Evolutionary conservation across 768 basidiomycete genomes (phyloP).

Genomic region (Rhizopogon vinicolor): DNA sequence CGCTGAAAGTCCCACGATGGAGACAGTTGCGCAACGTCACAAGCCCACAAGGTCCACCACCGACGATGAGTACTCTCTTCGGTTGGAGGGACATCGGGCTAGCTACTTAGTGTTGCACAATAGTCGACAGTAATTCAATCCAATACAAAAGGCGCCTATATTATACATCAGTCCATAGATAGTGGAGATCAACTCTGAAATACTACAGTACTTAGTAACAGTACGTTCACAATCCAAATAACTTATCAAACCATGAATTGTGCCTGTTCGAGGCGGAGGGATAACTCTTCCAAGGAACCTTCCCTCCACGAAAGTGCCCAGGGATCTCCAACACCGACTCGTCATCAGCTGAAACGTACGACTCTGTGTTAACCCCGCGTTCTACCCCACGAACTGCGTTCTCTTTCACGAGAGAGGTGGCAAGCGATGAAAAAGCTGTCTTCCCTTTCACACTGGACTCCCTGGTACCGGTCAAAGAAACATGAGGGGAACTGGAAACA

Average conservation of each 20-base stretch:
- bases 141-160: too few species aligned
- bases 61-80: slow-evolving; percentile 34
- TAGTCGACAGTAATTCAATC: too few species aligned
- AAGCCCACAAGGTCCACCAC: slow-evolving; percentile 44
- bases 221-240: slow-evolving; percentile 16
- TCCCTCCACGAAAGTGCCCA: slow-evolving; percentile 41
- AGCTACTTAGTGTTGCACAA: too few species aligned
- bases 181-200: background rate
- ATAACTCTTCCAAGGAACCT: slow-evolving; percentile 4
- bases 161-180: too few species aligned
- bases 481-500: slow-evolving; percentile 11
- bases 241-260: slow-evolving; percentile 18
- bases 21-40: slow-evolving; percentile 45
- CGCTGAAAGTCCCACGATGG: slow-evolving; percentile 35
- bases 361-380: slow-evolving; percentile 3
- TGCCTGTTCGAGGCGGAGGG: background rate
- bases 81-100: too few species aligned
- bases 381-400: background rate
- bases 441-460: slow-evolving; percentile 11
- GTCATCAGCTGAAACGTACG: slow-evolving; percentile 15
- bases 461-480: slow-evolving; percentile 16
- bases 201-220: background rate
- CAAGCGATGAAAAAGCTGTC: background rate
- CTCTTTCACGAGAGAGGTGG: background rate
- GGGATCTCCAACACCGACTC: slow-evolving; percentile 41